Conservation (phyloP, 352 stramenopile species). For the Pythium rhizo-oryzae region DNA sequence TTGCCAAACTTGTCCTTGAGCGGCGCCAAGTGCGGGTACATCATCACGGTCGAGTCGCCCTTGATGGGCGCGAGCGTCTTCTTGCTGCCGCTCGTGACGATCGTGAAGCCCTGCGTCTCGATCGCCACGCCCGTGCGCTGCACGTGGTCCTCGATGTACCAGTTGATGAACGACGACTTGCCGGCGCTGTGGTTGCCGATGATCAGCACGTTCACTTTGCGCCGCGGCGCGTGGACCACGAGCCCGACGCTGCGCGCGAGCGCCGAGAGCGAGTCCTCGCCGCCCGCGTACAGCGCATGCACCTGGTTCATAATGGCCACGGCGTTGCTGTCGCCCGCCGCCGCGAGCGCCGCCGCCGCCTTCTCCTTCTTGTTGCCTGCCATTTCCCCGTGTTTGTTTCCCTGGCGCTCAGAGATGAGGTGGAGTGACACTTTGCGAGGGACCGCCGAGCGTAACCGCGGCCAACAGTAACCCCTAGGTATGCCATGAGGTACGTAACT, state of each 20-base stretch:
- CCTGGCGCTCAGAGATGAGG: neutral
- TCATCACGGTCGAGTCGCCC: conserved; percentile 60
- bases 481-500: no score
- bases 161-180: conserved; percentile 82
- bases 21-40: conserved; percentile 58
- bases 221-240: conserved; percentile 49
- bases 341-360: neutral
- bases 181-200: conserved; percentile 78
- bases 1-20: conserved; percentile 61
- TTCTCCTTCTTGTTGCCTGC: conserved; percentile 5
- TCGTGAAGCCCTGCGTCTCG: conserved; percentile 69
- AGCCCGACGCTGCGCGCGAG: conserved; percentile 40
- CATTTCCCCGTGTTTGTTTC: neutral
- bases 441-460: neutral
- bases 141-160: conserved; percentile 61
- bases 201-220: conserved; percentile 72
- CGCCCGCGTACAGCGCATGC: conserved; percentile 38
- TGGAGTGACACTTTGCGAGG: neutral
- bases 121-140: conserved; percentile 66
- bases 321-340: conserved; percentile 33
- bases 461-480: neutral
- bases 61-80: conserved; percentile 63
- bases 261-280: conserved; percentile 30
- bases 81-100: conserved; percentile 61
- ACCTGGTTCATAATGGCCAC: conserved; percentile 42